Evolutionary conservation across 495 filamentous ascomycete species (phyloP).

Genomic region (Venustampulla echinocandica): DNA sequence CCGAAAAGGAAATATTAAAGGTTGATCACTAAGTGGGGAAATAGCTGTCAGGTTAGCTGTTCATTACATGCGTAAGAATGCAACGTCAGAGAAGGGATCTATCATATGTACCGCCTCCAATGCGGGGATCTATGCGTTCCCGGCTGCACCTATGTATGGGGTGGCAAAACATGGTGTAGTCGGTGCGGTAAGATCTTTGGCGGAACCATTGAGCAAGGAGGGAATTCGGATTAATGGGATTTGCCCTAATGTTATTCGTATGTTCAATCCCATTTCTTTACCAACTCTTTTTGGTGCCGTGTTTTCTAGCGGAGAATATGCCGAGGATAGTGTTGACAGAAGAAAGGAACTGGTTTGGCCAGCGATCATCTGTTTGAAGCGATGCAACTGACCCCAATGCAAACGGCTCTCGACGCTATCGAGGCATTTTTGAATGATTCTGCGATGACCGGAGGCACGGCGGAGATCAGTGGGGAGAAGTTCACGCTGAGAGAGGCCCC

Average conservation of each 20-base stretch:
- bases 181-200: constrained; percentile 41
- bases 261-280: constrained; percentile 5
- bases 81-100: constrained; percentile 29
- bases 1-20: not conserved
- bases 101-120: constrained; percentile 51
- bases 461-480: constrained; percentile 46
- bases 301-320: too few relatives aligned
- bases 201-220: constrained; percentile 27
- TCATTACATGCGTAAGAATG: constrained; percentile 45
- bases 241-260: constrained; percentile 43
- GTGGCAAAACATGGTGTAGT: constrained; percentile 43
- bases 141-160: constrained; percentile 46
- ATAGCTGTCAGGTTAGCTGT: constrained; percentile 41
- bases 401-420: constrained; percentile 37
- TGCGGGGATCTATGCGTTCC: constrained; percentile 47
- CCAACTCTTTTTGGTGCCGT: not conserved
- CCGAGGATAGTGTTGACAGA: constrained; percentile 1
- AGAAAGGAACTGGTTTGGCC: constrained; percentile 41
- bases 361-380: constrained; percentile 37
- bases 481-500: constrained; percentile 40
- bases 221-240: constrained; percentile 46
- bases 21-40: constrained; percentile 1
- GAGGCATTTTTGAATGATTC: constrained; percentile 33
- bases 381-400: constrained; percentile 47
- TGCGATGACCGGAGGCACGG: constrained; percentile 36